Conservation (phyloP, 2,329 filamentous ascomycete species). For the Nemania abortiva region DNA sequence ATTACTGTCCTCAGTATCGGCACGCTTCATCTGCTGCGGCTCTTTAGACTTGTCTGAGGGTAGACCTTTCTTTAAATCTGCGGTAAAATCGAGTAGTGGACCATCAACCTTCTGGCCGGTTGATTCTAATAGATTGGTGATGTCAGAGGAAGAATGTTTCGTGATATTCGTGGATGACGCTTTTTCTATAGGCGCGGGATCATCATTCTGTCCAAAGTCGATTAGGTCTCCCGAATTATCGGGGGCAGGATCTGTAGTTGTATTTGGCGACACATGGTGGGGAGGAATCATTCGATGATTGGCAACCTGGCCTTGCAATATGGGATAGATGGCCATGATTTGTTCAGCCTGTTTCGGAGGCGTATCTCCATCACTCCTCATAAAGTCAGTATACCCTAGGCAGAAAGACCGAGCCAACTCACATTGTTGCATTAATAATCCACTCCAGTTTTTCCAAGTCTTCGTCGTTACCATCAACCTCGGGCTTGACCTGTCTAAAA, state of each 20-base stretch:
- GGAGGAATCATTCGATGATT: constrained; percentile 68
- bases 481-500: constrained; percentile 80
- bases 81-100: constrained; percentile 67
- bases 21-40: constrained; percentile 48
- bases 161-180: background rate
- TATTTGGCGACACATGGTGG: constrained; percentile 53
- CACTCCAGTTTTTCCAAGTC: constrained; percentile 93
- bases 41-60: constrained; percentile 49
- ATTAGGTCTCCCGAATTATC: constrained; percentile 62
- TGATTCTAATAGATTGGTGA: constrained; percentile 58
- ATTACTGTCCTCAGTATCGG: constrained; percentile 54
- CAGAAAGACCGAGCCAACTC: constrained; percentile 45
- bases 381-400: constrained; percentile 35
- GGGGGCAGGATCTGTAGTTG: constrained; percentile 32
- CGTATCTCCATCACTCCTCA: constrained; percentile 65
- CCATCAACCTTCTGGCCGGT: constrained; percentile 63
- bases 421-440: constrained; percentile 93
- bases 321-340: constrained; percentile 86
- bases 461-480: constrained; percentile 77
- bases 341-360: constrained; percentile 81
- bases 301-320: constrained; percentile 80
- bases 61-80: constrained; percentile 65
- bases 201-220: constrained; percentile 65
- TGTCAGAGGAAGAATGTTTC: constrained; percentile 49
- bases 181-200: constrained; percentile 29